phyloP scores from a whole-genome alignment of 2,329 filamentous ascomycete species.

The Paraphaeosphaeria minitans region DNA sequence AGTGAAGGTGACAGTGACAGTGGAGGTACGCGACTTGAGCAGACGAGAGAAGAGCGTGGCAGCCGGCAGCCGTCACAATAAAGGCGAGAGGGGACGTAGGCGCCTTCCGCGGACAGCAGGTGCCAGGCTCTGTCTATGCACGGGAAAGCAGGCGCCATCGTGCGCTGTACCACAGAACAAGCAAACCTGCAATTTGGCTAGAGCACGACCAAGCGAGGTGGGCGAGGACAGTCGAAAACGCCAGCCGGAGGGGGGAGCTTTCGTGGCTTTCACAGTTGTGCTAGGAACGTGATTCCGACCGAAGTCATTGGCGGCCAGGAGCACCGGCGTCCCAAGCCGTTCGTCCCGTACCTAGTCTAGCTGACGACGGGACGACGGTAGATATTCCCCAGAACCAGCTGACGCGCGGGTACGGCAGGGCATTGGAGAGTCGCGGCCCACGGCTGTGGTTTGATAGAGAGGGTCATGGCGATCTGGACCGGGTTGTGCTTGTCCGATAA shows the following conservation, averaged over 20 bases:
- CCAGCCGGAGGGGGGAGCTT: no score
- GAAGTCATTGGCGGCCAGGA: background rate
- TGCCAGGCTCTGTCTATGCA: no score
- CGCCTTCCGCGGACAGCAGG: background rate
- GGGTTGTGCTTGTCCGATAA: constrained; percentile 2
- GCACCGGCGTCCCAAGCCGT: background rate
- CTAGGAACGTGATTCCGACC: background rate
- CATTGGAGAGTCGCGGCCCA: no score
- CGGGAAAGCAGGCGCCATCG: constrained; percentile 3
- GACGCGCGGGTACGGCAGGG: background rate
- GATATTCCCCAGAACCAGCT: background rate
- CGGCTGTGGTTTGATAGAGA: background rate
- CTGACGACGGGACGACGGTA: background rate
- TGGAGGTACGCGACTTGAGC: background rate
- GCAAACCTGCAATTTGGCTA: constrained; percentile 2
- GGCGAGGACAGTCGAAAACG: background rate
- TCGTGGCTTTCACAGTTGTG: constrained; percentile 4
- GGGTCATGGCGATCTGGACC: background rate
- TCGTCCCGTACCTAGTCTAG: background rate
- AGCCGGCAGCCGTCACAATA: constrained; percentile 1
- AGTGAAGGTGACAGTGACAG: background rate
- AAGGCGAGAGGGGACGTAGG: background rate
- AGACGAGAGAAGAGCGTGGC: constrained; percentile 1
- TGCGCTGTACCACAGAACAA: constrained; percentile 5
- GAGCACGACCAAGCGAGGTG: background rate